Evolutionary conservation across 805 yeast genomes (phyloP), one percentile per base, ranked within the genome.

Genomic region (Cyberlindnera subsufficiens): DNA sequence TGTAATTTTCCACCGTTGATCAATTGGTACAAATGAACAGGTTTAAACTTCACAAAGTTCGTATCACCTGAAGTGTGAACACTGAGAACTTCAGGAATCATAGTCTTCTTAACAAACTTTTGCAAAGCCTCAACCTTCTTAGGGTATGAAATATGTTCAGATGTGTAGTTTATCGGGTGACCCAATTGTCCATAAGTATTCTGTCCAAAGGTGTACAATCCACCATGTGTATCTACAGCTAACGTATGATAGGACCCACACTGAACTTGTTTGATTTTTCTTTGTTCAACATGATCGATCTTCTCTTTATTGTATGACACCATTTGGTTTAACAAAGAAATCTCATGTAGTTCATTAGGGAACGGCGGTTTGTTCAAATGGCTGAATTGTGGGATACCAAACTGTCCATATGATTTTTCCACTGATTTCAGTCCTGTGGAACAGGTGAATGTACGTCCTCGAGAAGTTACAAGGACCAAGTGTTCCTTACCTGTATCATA

Each of bases 151-250:
- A 82, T 71, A 35, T 74, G 66, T 53, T 84, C 91, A 15, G 83
- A 77, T 45, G 77, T 78, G 57, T 78, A 78, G 18, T 75, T 68
- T 38, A 84, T 80, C 7, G 79, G 78, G 37, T 77, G 69, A 10
- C 91, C 96, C 42, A 91, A 69, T 56, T 93, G 91, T n/a, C 98
- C 98, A 60, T 66, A 78, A 4, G 77, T 69, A 60, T 91, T 91
- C 44, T 77, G 76, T 19, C 99, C 99, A 77, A 93, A 90, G 2
- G 88, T 75, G 77, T 83, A 85, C n/a, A 88, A 66, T 25, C 29
- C 40, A 40, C 91, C 93, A n/a, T 67, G 55, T 2, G 67, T 53
- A 52, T 86, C 91, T n/a, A 75, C 59, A 6, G 80, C 91, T 30
- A 89, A 59, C 4, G 89, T 77, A 63, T 88, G 95, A 59, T 69